Evolutionary conservation across 345 rosid genomes (phyloP).

Genomic region (Cardiospermum halicacabum): DNA sequence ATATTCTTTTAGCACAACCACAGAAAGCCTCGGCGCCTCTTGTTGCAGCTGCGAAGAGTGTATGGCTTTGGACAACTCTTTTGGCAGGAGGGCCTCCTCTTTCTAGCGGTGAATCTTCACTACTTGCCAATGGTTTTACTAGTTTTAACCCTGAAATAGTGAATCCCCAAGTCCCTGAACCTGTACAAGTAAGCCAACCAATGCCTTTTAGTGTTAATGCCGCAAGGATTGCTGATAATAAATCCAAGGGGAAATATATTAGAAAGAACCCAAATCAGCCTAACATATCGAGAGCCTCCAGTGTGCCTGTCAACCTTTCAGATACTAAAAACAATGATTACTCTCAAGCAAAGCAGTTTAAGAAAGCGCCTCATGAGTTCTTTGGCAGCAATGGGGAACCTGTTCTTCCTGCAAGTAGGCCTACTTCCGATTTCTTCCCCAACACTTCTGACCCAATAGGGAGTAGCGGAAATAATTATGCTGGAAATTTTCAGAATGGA

Average conservation of each 20-base stretch:
- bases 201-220: constrained; percentile 24
- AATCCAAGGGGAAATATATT: constrained; percentile 31
- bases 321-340: constrained; percentile 36
- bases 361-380: constrained; percentile 83
- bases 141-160: constrained; percentile 20
- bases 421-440: constrained; percentile 35
- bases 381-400: constrained; percentile 38
- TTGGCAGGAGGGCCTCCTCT: constrained; percentile 68
- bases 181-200: constrained; percentile 30
- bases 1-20: constrained; percentile 87
- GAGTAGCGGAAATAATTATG: constrained; percentile 30
- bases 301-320: constrained; percentile 30
- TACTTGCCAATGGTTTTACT: constrained; percentile 29
- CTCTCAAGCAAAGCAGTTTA: constrained; percentile 46
- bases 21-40: constrained; percentile 65
- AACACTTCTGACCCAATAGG: constrained; percentile 30
- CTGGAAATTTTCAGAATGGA: constrained; percentile 33
- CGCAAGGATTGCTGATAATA: constrained; percentile 35
- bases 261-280: constrained; percentile 37
- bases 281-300: constrained; percentile 32
- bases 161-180: constrained; percentile 26
- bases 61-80: constrained; percentile 87
- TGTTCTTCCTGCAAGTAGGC: constrained; percentile 28
- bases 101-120: constrained; percentile 35
- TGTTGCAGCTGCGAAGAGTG: constrained; percentile 72